Evolutionary conservation across 495 filamentous ascomycete genomes (phyloP).

Genomic region (Acidomyces sp.): DNA sequence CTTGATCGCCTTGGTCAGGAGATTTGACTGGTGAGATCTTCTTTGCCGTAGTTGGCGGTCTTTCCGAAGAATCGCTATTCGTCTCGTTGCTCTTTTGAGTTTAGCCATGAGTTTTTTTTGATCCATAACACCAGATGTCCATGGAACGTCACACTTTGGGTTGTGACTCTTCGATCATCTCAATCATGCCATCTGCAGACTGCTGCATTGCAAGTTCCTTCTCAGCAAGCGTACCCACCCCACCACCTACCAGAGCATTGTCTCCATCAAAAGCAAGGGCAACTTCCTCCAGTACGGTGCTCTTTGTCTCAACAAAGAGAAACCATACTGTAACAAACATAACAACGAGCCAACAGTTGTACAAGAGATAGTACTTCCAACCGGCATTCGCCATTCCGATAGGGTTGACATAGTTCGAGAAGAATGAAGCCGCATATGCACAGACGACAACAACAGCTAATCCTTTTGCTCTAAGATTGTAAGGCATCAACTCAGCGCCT

Average conservation of each 20-base stretch:
- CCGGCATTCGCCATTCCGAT: constrained; percentile 29
- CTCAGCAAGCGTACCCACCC: neutral
- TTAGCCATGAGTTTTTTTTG: no score
- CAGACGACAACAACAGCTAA: no score
- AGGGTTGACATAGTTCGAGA: constrained; percentile 34
- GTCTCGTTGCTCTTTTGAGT: no score
- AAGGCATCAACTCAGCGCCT: constrained; percentile 2
- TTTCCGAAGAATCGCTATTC: no score
- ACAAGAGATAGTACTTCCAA: constrained; percentile 26
- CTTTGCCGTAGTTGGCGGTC: no score
- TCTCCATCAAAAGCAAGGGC: constrained; percentile 30
- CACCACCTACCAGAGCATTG: constrained; percentile 1
- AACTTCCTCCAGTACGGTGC: constrained; percentile 24
- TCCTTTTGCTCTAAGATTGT: constrained; percentile 1
- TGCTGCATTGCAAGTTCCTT: no score
- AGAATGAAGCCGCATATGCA: constrained; percentile 13
- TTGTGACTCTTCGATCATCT: no score
- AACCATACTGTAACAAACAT: constrained; percentile 23
- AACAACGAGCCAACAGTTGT: constrained; percentile 23
- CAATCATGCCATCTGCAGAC: no score
- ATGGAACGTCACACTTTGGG: no score
- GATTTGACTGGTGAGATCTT: no score
- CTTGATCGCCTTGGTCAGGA: no score
- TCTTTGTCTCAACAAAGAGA: constrained; percentile 25
- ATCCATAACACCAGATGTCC: no score